Evolutionary conservation across 2,329 filamentous ascomycete genomes (phyloP), one percentile per base, ranked within the genome.

Genomic region (Exophiala sp.): DNA sequence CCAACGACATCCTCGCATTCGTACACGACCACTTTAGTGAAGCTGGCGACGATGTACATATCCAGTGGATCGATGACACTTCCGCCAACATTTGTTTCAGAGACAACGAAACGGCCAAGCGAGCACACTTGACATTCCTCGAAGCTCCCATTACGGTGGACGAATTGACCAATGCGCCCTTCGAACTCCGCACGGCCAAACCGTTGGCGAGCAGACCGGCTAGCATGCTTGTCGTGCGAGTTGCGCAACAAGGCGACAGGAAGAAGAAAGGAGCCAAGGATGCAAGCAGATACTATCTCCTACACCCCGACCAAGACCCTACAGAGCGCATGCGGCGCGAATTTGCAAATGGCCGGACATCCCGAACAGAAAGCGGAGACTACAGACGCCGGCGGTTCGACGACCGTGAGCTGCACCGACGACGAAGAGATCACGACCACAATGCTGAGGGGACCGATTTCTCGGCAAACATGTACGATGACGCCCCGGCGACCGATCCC

Each of bases 51-150:
- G 49, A 72, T 78, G 48, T 77, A 79, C 54, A 75, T 40, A 45
- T 96, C 56, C 89, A 97, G 70, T 98, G 93, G 93, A 88, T 98
- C 58, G 88, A 97, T 66, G 93, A 98, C 67, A 83, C 81, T 5
- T 91, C 88, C 0, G 88, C 88, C 55, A 97, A 97, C 65, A 74
- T 96, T 46, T 69, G 95, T 45, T 97, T 93, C 70, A 73, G 74
- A 49, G 74, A 71, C 29, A 63, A 73, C 10, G 72, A 76, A 38
- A 68, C 75, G 10, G 81, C 81, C 1, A 62, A 73, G 3, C 66
- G 73, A 44, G 81, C 80, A 16, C 69, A 85, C 19, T 62, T 65
- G 24, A 70, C 72, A 2, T 70, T 85, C 41, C 70, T 73, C 11
- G 63, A 51, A 14, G 48, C 47, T 16, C 54, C 57, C 13, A 48